Conservation (phyloP, 1,139 yeast genomes). For the Kluyveromyces marxianus region DNA sequence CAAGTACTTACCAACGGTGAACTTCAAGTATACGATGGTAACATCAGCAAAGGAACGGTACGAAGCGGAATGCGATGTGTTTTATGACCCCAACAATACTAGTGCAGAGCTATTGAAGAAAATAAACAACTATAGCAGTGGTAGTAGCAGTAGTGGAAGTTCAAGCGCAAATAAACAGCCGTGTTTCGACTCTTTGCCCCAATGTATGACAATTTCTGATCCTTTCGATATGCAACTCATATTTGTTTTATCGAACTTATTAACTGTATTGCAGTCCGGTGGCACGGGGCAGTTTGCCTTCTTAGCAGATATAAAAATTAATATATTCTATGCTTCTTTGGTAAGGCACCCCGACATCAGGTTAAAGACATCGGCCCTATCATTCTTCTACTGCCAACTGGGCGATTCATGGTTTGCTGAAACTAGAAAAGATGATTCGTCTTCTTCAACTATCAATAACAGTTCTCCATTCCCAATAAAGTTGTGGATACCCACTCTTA, state of each 20-base stretch:
- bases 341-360: constrained; percentile 4
- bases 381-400: constrained; percentile 5
- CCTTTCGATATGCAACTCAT: constrained; percentile 2
- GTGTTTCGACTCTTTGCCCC: constrained; percentile 1
- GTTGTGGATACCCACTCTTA: constrained; percentile 4
- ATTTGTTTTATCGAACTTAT: constrained; percentile 1
- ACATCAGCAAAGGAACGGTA: background rate
- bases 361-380: constrained; percentile 4
- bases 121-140: too few species aligned
- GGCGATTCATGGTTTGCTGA: constrained; percentile 4
- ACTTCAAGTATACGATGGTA: constrained; percentile 4
- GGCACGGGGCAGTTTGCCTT: background rate
- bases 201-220: background rate
- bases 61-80: background rate
- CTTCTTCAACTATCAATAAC: background rate
- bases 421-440: background rate
- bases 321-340: constrained; percentile 3
- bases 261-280: constrained; percentile 1
- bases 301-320: background rate
- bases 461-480: constrained; percentile 4
- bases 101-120: background rate
- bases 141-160: background rate
- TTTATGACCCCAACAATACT: constrained; percentile 3
- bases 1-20: constrained; percentile 2
- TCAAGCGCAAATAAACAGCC: background rate